Evolutionary conservation across 768 basidiomycete genomes (phyloP).

Genomic region (Leccinellum albellum): DNA sequence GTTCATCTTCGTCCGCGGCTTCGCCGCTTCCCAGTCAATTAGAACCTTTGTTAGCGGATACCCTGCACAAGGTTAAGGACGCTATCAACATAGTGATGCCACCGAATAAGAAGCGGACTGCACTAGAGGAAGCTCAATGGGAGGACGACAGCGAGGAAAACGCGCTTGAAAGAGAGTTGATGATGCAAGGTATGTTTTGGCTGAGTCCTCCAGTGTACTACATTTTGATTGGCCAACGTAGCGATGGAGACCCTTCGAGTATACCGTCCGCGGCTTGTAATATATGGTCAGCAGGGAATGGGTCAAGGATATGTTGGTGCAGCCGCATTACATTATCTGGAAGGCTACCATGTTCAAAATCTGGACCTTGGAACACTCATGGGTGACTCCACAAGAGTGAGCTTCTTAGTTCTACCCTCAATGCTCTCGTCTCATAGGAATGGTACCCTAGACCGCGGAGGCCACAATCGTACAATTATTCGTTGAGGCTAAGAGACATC

Average conservation of each 20-base stretch:
- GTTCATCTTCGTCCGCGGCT: slow-evolving; percentile 84
- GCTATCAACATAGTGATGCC: slow-evolving; percentile 78
- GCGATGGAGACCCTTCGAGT: slow-evolving; percentile 91
- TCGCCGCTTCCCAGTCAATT: slow-evolving; percentile 83
- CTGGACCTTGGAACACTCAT: slow-evolving; percentile 87
- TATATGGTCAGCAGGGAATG: slow-evolving; percentile 83
- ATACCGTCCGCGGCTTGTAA: slow-evolving; percentile 81
- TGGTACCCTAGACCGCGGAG: slow-evolving; percentile 64
- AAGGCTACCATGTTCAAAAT: slow-evolving; percentile 94
- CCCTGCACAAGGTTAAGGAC: slow-evolving; percentile 67
- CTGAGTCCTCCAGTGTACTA: not conserved
- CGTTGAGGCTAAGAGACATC: slow-evolving; percentile 94
- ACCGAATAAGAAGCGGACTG: slow-evolving; percentile 71
- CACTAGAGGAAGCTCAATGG: slow-evolving; percentile 92
- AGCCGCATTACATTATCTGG: slow-evolving; percentile 87
- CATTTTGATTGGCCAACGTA: slow-evolving; percentile 29
- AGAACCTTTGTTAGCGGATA: slow-evolving; percentile 64
- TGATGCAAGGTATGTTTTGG: slow-evolving; percentile 68
- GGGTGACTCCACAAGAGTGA: slow-evolving; percentile 83
- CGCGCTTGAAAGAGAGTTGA: slow-evolving; percentile 84
- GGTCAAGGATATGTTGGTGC: slow-evolving; percentile 89
- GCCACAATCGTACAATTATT: slow-evolving; percentile 94
- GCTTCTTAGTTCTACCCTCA: slow-evolving; percentile 24
- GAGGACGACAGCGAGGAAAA: slow-evolving; percentile 80
- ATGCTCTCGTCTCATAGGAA: not conserved